Conservation (phyloP, 2,329 filamentous ascomycete genomes). For the Talaromyces islandicus region DNA sequence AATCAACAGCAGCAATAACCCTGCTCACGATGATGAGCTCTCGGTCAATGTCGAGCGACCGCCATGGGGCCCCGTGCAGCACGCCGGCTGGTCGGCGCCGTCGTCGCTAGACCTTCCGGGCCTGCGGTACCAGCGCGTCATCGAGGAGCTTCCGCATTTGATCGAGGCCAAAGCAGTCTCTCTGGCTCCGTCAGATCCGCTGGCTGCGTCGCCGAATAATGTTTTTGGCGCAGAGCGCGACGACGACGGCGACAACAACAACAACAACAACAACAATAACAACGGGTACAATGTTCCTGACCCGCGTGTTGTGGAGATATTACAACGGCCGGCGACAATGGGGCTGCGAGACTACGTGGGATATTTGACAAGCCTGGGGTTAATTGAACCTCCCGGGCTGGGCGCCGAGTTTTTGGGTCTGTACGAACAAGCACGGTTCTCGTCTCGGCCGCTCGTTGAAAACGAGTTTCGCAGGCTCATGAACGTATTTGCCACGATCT, state of each 20-base stretch:
- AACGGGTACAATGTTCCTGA: conserved; percentile 46
- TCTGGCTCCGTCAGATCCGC: conserved; percentile 59
- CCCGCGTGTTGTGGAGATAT: conserved; percentile 60
- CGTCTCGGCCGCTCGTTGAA: conserved; percentile 61
- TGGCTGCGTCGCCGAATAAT: conserved; percentile 21
- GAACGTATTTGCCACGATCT: conserved; percentile 73
- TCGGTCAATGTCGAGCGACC: conserved; percentile 40
- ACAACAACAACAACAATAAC: not conserved
- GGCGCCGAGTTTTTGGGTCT: conserved; percentile 59
- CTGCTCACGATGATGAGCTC: conserved; percentile 25
- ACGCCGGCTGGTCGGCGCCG: conserved; percentile 84
- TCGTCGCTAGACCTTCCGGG: conserved; percentile 66
- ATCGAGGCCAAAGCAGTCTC: conserved; percentile 93
- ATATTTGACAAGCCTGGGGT: conserved; percentile 61
- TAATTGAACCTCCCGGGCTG: conserved; percentile 51
- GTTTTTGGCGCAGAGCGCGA: not conserved
- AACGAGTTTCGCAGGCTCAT: conserved; percentile 70
- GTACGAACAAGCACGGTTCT: conserved; percentile 86
- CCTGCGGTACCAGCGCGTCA: conserved; percentile 75
- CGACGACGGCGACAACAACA: not conserved
- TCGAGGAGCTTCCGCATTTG: conserved; percentile 78
- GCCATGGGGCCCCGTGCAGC: conserved; percentile 77
- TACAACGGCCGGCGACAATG: conserved; percentile 67
- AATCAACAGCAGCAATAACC: conserved; percentile 5
- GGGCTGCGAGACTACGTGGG: conserved; percentile 72